These are phyloP conservation scores for Immersiporthe knoxdaviesiana DNA, from an alignment of 2,329 filamentous ascomycete genomes.

Conservation along the genomic window DNA sequence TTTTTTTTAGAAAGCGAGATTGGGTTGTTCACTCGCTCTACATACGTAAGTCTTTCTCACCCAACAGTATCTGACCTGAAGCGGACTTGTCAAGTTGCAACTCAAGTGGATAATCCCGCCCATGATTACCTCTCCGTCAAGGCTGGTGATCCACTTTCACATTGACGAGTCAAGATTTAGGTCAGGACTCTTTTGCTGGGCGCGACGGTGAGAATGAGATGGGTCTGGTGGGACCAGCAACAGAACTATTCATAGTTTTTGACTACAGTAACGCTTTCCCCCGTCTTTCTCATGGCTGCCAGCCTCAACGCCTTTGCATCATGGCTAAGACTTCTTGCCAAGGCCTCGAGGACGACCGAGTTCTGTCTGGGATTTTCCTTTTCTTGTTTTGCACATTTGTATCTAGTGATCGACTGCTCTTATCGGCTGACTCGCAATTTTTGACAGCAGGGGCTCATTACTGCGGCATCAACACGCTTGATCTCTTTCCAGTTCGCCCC, in stretches of 20 bases:
- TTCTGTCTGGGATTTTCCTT: not conserved
- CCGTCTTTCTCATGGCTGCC: not conserved
- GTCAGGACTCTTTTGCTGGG: not conserved
- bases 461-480: not conserved
- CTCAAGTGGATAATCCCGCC: not conserved
- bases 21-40: no score
- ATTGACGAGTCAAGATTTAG: not conserved
- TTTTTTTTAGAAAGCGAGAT: no score
- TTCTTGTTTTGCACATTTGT: not conserved
- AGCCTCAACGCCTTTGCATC: not conserved
- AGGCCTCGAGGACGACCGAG: not conserved
- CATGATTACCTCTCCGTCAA: not conserved
- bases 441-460: not conserved
- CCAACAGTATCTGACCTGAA: not conserved
- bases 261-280: not conserved
- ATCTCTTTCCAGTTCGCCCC: not conserved
- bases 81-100: not conserved
- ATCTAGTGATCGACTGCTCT: not conserved
- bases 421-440: not conserved
- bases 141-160: not conserved
- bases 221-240: not conserved
- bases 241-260: not conserved
- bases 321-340: not conserved
- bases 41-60: not conserved
- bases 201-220: slow-evolving; percentile 1